These are phyloP conservation scores for Leucosporidium creatinivorum DNA, from an alignment of 768 basidiomycete species.

Conservation along the genomic window DNA sequence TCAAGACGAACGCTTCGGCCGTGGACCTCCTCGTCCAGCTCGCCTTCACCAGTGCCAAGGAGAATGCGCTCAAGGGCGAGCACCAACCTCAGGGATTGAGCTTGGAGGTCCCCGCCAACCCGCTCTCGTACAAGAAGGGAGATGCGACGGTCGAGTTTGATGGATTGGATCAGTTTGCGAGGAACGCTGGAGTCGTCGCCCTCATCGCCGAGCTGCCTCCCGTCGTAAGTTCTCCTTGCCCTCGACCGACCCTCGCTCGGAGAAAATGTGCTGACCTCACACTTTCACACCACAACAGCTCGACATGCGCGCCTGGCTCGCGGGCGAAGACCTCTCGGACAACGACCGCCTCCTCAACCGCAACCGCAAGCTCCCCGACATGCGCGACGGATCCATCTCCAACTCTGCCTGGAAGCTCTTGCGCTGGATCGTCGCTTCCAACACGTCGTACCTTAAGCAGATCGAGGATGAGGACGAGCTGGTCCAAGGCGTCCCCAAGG, in stretches of 20 bases:
- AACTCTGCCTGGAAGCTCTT: constrained; percentile 62
- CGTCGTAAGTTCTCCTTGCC: constrained; percentile 44
- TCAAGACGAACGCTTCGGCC: constrained; percentile 55
- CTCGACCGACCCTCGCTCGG: constrained; percentile 44
- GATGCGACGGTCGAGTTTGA: constrained; percentile 22
- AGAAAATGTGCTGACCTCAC: constrained; percentile 44
- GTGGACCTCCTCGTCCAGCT: constrained; percentile 65
- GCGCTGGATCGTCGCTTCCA: constrained; percentile 60
- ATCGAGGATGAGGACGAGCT: constrained; percentile 52
- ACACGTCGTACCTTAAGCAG: constrained; percentile 63
- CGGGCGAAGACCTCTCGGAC: constrained; percentile 35
- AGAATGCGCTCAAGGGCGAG: constrained; percentile 54
- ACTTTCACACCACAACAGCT: not conserved
- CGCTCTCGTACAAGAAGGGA: not conserved
- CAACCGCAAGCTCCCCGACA: constrained; percentile 52
- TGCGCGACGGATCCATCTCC: constrained; percentile 49
- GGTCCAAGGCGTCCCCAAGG: constrained; percentile 52
- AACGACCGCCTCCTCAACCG: constrained; percentile 51
- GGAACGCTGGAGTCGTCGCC: constrained; percentile 4
- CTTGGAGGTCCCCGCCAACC: constrained; percentile 46
- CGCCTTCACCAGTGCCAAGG: constrained; percentile 53
- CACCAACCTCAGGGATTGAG: constrained; percentile 57
- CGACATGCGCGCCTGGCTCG: constrained; percentile 53
- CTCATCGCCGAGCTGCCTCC: constrained; percentile 27
- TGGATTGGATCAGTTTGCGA: not conserved